Evolutionary conservation across 2,329 filamentous ascomycete species (phyloP).

Genomic region (Elsinoe perseae): DNA sequence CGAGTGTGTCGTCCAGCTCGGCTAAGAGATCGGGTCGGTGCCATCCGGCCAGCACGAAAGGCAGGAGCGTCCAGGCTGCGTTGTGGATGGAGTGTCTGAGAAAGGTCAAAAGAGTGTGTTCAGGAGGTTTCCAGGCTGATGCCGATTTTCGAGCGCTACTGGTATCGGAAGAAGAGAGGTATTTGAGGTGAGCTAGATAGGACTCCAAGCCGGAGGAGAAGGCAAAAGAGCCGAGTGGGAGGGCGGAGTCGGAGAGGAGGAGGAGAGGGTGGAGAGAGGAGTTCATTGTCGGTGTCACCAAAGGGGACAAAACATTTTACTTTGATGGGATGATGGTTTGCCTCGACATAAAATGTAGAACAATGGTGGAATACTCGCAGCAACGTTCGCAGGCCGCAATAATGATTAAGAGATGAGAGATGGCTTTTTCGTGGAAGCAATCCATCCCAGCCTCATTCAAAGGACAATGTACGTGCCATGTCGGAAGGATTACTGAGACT

Average conservation of each 20-base stretch:
- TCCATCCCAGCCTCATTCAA: too few species aligned
- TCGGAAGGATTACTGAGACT: too few species aligned
- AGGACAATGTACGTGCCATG: too few species aligned
- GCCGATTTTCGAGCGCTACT: conserved; percentile 59
- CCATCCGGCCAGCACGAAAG: conserved; percentile 65
- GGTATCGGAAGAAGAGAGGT: neutral
- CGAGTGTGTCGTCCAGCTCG: conserved; percentile 63
- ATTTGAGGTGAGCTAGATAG: conserved; percentile 58
- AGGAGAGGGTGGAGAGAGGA: conserved; percentile 58
- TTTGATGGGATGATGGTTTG: too few species aligned
- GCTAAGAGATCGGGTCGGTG: conserved; percentile 46
- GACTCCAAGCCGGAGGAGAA: conserved; percentile 79
- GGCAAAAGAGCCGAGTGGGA: conserved; percentile 78
- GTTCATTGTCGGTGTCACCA: too few species aligned
- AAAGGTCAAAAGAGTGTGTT: conserved; percentile 53
- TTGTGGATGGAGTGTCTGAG: conserved; percentile 62
- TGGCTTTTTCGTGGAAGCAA: too few species aligned
- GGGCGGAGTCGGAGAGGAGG: conserved; percentile 70
- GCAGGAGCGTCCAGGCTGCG: conserved; percentile 63
- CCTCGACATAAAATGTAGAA: too few species aligned
- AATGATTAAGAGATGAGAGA: too few species aligned
- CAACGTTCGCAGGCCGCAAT: too few species aligned
- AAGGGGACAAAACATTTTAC: too few species aligned
- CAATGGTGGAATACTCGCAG: too few species aligned
- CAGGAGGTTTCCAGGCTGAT: conserved; percentile 23